A percentile compares a stretch with the other conserved stretches of the same genome.
Conservation (phyloP, 2,329 filamentous ascomycete genomes). For the Cryphonectria radicalis region DNA sequence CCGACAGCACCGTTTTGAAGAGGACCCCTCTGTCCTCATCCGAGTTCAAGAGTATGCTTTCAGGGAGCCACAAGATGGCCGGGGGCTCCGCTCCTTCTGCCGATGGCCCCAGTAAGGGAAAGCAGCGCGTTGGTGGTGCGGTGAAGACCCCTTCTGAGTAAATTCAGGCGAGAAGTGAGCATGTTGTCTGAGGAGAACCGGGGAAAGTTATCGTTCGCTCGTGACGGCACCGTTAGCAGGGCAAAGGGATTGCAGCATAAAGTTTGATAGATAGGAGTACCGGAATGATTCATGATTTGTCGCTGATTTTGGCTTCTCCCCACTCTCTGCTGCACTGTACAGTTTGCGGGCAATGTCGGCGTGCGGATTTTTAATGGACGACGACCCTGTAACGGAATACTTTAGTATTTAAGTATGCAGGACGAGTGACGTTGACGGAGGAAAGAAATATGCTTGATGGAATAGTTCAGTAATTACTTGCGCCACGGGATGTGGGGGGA, state of each 20-base stretch:
- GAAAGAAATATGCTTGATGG: background rate
- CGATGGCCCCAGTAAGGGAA: background rate
- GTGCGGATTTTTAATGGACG: background rate
- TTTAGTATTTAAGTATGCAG: background rate
- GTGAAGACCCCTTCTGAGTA: background rate
- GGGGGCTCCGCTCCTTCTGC: background rate
- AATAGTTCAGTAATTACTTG: background rate
- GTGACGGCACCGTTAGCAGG: background rate
- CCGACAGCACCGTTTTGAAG: background rate
- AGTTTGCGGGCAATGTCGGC: background rate
- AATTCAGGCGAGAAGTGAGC: background rate
- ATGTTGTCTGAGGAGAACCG: background rate
- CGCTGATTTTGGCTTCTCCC: background rate
- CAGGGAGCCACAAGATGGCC: background rate
- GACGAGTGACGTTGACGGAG: background rate
- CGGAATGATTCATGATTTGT: background rate
- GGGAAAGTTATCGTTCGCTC: background rate
- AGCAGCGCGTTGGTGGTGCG: background rate
- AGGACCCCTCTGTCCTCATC: background rate
- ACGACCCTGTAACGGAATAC: background rate
- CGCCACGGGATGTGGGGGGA: constrained; percentile 3
- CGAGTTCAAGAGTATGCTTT: background rate
- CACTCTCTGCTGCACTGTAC: background rate
- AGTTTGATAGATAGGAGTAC: background rate
- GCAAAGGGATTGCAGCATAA: background rate